phyloP scores from a whole-genome alignment of 2,329 filamentous ascomycete species.

The Myriosclerotinia duriaeana region DNA sequence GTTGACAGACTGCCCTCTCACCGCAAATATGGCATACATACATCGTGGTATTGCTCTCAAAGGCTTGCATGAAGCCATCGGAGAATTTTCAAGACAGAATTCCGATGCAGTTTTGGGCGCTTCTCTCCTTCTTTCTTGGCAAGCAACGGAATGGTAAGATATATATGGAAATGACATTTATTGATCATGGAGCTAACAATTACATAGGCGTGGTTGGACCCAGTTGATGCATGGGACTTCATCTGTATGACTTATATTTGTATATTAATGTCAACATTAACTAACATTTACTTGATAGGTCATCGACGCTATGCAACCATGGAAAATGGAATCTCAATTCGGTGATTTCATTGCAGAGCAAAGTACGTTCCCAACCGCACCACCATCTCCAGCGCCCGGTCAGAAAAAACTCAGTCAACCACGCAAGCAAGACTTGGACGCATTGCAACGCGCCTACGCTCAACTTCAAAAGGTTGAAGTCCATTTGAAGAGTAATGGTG shows the following conservation, averaged over 20 bases:
- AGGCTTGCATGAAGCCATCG: constrained; percentile 84
- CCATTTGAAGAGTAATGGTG: constrained; percentile 66
- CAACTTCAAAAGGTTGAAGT: constrained; percentile 68
- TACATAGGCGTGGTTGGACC: constrained; percentile 82
- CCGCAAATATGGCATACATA: constrained; percentile 84
- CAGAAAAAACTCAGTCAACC: constrained; percentile 59
- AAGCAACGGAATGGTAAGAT: constrained; percentile 89
- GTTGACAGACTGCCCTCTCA: constrained; percentile 80
- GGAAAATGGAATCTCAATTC: constrained; percentile 88
- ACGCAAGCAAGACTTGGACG: constrained; percentile 67
- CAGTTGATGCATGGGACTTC: constrained; percentile 89
- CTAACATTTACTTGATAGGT: constrained; percentile 56
- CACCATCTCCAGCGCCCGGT: constrained; percentile 60
- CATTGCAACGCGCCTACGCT: constrained; percentile 64
- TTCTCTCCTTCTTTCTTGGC: constrained; percentile 91
- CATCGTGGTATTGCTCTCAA: constrained; percentile 83
- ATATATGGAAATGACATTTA: constrained; percentile 35
- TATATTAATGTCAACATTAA: constrained; percentile 18
- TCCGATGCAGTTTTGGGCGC: constrained; percentile 90
- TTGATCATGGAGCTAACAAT: constrained; percentile 11
- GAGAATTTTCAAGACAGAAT: constrained; percentile 78
- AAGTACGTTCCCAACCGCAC: constrained; percentile 68
- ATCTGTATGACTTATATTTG: constrained; percentile 60
- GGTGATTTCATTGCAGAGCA: constrained; percentile 78
- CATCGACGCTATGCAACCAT: constrained; percentile 85